Base-by-base conservation (phyloP, 495 filamentous ascomycete genomes). In the Penicillium robsamsonii region DNA sequence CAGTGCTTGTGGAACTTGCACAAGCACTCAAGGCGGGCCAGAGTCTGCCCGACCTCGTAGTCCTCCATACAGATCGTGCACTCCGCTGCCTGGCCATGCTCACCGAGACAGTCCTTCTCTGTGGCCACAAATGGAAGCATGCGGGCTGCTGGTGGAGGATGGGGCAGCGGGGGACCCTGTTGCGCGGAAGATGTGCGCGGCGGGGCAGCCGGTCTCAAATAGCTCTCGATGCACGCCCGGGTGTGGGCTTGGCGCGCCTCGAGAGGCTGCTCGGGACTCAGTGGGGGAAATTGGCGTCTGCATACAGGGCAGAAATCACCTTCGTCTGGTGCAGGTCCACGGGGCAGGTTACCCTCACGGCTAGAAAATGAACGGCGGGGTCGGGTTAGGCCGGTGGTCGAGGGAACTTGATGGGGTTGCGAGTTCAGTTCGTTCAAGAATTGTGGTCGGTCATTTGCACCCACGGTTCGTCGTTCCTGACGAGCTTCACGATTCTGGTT, bases 41-140 rank as follows among this genome's bases (percentile, higher is more conserved):
- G 86, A 47, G 84, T 74, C 53, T 88, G 84, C 2, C 93, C 94
- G 11, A 86, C 87, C 62, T 89, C 87, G 67, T 96, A 97, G 62
- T 98, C 95, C 69, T 96, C 95, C 60, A 98, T 87, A 62, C 94
- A 98, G 54, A 98, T 97, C 3, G 90, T 87, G 68, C 94, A 98
- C 71, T 98, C 94, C 8, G 78, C 75, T 25, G 64, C 55, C 24
- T 68, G 66, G 8, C 81, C 81, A 52, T 81, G 85, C 50, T 87
- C 83, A 22, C 85, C 86, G 8, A 92, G 75, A 63, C 90, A 94
- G 68, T 98, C 94, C 73, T 97, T 96, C 66, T 96, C 93, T 2
- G 87, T 94, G 1, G 94, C 94, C 17, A 74, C 76, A 65, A 94
- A 97, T n/a, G 77, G 62, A 4, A 87, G 67, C 84, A 88, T 87